Base-by-base conservation (phyloP, 306 rosid genomes). In the Citrullus mucosospermus region DNA sequence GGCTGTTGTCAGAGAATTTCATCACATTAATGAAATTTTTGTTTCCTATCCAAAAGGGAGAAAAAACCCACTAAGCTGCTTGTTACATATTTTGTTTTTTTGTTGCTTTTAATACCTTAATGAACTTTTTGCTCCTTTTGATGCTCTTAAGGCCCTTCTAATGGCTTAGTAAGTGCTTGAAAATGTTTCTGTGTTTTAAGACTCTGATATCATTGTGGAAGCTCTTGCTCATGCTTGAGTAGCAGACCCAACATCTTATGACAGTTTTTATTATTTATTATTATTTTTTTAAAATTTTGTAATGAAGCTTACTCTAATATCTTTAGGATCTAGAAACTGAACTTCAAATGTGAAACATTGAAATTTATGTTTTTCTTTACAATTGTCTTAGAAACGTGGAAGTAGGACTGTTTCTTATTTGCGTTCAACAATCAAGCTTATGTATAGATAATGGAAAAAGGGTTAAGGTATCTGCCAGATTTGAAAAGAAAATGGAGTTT, bases 1-100 rank as follows among this genome's bases (percentile, higher is more conserved):
- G 90, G 84, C 80, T 66, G 60, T 74, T 44, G 96, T 87, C 81
- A 91, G 90, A 85, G 97, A 91, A 62, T 85, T 79, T 48, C 16
- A 48, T 48, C 54, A 48, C 17, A 48, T 48, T 16, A 12, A 48
- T 48, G 17, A 48, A 48, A 48, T 48, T 5, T 48, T 48, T 4
- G 54, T 48, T 48, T 48, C 16, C 54, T 48, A 48, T 48, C 53
- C 12, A 2, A 48, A 48, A 13, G 5, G 1, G 5, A 2, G 4
- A 2, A 13, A 48, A 66, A 36, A 38, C 28, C 51, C 4, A 66
- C 32, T 69, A 69, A 43, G 36, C 55, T 43, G 32, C 55, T 69
- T 43, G 18, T 43, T 69, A 11, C 1, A 66, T 38, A 16, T 68
- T 39, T 68, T 68, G 53, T 12, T 14, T 48, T 25, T 14, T 67